Conservation (phyloP, 495 filamentous ascomycete species). For the Apodospora peruviana region DNA sequence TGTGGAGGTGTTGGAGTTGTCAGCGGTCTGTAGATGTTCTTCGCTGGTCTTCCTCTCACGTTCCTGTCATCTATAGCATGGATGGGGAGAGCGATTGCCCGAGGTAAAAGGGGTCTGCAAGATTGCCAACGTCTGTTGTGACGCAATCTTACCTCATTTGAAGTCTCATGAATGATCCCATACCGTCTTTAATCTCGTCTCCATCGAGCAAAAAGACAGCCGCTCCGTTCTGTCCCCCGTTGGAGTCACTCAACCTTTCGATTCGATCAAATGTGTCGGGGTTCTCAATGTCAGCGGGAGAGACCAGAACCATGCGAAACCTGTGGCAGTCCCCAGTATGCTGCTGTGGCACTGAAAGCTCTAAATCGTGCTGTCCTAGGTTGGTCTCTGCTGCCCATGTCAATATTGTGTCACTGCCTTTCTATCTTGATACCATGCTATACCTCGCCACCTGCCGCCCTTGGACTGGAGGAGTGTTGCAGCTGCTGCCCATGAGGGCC, state of each 20-base stretch:
- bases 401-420: neutral
- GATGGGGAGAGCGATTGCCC: neutral
- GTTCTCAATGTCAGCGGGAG: conserved; percentile 36
- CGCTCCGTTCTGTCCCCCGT: conserved; percentile 35
- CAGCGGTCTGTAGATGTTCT: neutral
- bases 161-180: conserved; percentile 34
- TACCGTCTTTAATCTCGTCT: conserved; percentile 14
- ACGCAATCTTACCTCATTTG: conserved; percentile 32
- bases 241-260: conserved; percentile 40
- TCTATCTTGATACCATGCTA: neutral
- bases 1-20: conserved; percentile 3
- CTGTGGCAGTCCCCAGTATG: conserved; percentile 6
- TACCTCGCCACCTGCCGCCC: conserved; percentile 45
- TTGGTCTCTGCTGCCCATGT: conserved; percentile 33
- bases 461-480: conserved; percentile 16
- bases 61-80: neutral
- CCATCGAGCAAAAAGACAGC: conserved; percentile 51
- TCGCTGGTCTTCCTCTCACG: neutral
- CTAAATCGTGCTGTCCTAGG: conserved; percentile 50
- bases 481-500: conserved; percentile 7
- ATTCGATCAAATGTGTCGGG: conserved; percentile 33
- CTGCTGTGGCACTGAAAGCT: conserved; percentile 32
- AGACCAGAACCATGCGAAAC: conserved; percentile 51
- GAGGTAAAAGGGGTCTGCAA: neutral
- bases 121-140: neutral